These are phyloP conservation scores for Capsicum rhomboideum DNA, from an alignment of 257 asterid genomes.

Conservation along the genomic window DNA sequence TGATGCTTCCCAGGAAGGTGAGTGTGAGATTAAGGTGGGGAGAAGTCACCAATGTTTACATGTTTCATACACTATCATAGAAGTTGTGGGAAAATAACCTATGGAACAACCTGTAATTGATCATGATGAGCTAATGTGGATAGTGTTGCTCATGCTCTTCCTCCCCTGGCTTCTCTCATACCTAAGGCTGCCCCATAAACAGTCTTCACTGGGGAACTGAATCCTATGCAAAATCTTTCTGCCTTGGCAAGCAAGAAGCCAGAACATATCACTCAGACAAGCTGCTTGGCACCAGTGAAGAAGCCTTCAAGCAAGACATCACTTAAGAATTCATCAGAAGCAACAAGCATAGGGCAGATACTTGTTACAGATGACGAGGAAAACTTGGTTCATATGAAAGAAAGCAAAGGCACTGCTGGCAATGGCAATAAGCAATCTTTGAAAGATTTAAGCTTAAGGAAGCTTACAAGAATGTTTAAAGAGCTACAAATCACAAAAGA, in stretches of 20 bases:
- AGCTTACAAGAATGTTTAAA: background rate
- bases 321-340: background rate
- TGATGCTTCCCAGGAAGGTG: background rate
- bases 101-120: background rate
- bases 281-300: background rate
- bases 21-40: background rate
- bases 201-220: background rate
- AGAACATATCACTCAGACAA: background rate
- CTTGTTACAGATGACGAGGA: constrained; percentile 41
- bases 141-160: background rate
- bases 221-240: background rate
- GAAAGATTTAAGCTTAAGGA: constrained; percentile 20
- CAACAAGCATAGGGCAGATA: background rate
- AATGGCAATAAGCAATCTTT: background rate
- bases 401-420: constrained; percentile 7
- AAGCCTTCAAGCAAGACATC: background rate
- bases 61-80: background rate
- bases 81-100: background rate
- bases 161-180: background rate
- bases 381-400: constrained; percentile 7
- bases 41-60: background rate
- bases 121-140: background rate
- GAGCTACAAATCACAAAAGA: constrained; percentile 5
- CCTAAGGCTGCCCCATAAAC: background rate
- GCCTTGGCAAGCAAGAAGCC: background rate